Evolutionary conservation across 257 asterid species (phyloP), one percentile per base, ranked within the genome.

Genomic region (Rauvolfia tetraphylla): DNA sequence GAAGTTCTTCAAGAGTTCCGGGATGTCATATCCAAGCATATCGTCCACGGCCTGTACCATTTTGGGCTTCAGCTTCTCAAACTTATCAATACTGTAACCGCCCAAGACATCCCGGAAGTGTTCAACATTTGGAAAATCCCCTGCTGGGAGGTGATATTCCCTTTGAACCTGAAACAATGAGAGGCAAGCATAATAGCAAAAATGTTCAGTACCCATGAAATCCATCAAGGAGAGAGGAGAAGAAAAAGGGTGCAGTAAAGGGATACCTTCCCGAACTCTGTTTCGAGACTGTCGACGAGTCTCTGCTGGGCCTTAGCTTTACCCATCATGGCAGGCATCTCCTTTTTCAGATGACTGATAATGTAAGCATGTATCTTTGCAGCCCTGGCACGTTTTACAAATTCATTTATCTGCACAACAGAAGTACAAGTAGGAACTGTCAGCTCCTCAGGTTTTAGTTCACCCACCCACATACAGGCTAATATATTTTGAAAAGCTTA

Each of bases 291-390:
- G 76, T 95, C 98, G 12, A 92, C 80, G 76, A 95, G 97, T 82
- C 82, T 92, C 83, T 95, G 97, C 74, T 95, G 98, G 25, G 97
- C 61, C 88, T 95, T 92, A 36, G 98, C 90, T 82, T 95, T 95
- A 74, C 98, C 98, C 88, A 95, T 91, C 98, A 95, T 89, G 44
- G 95, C 93, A 78, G 98, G 98, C 98, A 95, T 95, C 80, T 93
- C 97, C 81, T 83, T 89, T 83, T 80, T 95, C 49, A 95, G 84
- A 87, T 95, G 98, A 74, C 97, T 79, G 29, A 95, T 91, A 5
- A 95, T 92, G 84, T 87, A 95, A 78, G 98, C 90, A 83, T 95
- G 98, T 75, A 92, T 92, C 85, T 95, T 95, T 58, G 97, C 98
- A 68, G 98, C 96, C 88, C 98, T 86, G 31, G 98, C 93, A 33